These are phyloP conservation scores for Metschnikowia baotianmanensis DNA, from an alignment of 805 yeast genomes.

Conservation along the genomic window DNA sequence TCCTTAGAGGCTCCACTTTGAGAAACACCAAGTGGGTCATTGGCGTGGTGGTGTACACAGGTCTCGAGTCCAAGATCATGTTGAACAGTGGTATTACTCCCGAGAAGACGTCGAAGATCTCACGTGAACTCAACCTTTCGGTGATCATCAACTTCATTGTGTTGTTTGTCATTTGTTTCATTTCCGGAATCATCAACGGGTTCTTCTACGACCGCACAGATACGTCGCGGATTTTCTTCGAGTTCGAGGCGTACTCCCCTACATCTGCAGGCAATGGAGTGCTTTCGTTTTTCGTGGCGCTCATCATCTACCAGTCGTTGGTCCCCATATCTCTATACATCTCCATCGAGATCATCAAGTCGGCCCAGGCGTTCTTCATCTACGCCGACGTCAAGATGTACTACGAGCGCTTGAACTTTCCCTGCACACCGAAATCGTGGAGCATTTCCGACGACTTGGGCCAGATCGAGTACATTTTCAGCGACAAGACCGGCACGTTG, in stretches of 20 bases:
- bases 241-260: conserved; percentile 57
- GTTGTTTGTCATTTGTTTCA: conserved; percentile 62
- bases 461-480: conserved; percentile 79
- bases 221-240: conserved; percentile 55
- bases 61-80: conserved; percentile 73
- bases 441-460: conserved; percentile 83
- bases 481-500: conserved; percentile 82
- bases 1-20: conserved; percentile 69
- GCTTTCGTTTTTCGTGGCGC: conserved; percentile 70
- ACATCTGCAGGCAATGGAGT: conserved; percentile 65
- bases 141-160: conserved; percentile 62
- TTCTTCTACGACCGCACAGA: conserved; percentile 45
- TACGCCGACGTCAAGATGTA: conserved; percentile 74
- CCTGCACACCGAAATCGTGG: conserved; percentile 85
- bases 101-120: conserved; percentile 62
- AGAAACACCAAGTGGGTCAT: conserved; percentile 77
- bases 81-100: conserved; percentile 78
- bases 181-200: conserved; percentile 71
- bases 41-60: conserved; percentile 75
- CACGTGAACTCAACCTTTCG: conserved; percentile 63
- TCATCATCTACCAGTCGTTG: conserved; percentile 73
- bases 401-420: conserved; percentile 66
- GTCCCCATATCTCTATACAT: conserved; percentile 83
- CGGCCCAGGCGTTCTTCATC: conserved; percentile 79
- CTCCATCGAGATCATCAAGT: conserved; percentile 77